Evolutionary conservation across 1,284 basidiomycete genomes (phyloP), one percentile per base, ranked within the genome.

Genomic region (Mycena sp.): DNA sequence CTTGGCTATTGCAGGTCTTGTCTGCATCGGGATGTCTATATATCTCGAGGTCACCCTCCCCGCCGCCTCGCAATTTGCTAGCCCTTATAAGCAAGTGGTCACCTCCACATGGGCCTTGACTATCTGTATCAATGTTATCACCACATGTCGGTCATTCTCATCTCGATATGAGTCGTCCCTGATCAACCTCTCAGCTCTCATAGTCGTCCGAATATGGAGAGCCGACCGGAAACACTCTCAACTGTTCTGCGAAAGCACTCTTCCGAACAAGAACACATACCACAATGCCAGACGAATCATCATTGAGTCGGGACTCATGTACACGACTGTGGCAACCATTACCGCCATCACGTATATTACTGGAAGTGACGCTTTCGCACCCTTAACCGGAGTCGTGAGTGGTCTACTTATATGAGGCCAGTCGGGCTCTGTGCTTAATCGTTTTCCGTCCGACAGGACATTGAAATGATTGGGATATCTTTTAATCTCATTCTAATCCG

Each of bases 401-500:
- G 29, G 23, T 10, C 25, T 10, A 3, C 25, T n/a, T n/a, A n/a
- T n/a, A n/a, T n/a, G n/a, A n/a, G n/a, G n/a, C 23, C 38, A 14
- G 7, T 48, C 46, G 10, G 10, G 40, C 23, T 48, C 10, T 17
- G 48, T n/a, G 14, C 12, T 38, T 35, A 11, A 37, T 26, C 41
- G 43, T 12, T n/a, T 23, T 25, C 9, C 2, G 35, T 37, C 19
- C 30, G 3, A 3, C 46, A 54, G 59, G 59, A 61, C 23, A 19
- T 61, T 5, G 45, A 56, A 43, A 51, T 61, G 45, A 50, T 61
- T 12, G 52, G 35, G 1, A 61, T 61, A 26, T 26, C 60, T 12
- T 61, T 61, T 21, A 61, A 61, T 21, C 46, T 61, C 9, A 61
- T 61, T 29, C 12, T 61, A 21, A 61, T 61, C 21, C 25, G 58